These are phyloP conservation scores for Vitis hybrid DNA, from an alignment of 177 flowering plant genomes.

Conservation along the genomic window DNA sequence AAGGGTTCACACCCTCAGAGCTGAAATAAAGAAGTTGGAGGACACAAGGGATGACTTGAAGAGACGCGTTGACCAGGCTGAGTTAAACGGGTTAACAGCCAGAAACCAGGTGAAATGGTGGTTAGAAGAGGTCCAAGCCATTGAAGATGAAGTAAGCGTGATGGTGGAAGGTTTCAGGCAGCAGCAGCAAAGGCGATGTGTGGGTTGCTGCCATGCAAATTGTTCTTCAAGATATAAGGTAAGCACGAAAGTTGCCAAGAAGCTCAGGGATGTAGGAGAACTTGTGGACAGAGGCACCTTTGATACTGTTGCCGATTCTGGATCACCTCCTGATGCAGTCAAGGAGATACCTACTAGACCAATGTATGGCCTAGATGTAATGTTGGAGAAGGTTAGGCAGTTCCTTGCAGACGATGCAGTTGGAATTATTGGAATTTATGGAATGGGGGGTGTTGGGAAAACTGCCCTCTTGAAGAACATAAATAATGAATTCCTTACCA, in stretches of 20 bases:
- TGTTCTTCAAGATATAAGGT: constrained; percentile 15
- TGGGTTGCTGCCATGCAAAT: constrained; percentile 2
- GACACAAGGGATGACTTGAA: constrained; percentile 27
- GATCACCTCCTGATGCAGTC: constrained; percentile 15
- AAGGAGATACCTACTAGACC: constrained; percentile 23
- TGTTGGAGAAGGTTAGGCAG: constrained; percentile 19
- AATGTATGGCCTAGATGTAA: constrained; percentile 18
- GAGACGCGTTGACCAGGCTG: constrained; percentile 16
- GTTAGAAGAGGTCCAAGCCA: constrained; percentile 22
- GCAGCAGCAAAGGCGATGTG: background rate
- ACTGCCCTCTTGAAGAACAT: constrained; percentile 30
- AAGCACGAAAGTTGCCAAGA: constrained; percentile 15
- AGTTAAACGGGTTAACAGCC: constrained; percentile 14
- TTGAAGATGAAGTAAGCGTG: constrained; percentile 21
- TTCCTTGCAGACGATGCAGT: constrained; percentile 26
- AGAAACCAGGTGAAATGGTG: constrained; percentile 25
- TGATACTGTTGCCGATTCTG: constrained; percentile 11
- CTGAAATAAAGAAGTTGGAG: constrained; percentile 21
- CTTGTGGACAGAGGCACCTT: constrained; percentile 19
- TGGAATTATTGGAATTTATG: constrained; percentile 32
- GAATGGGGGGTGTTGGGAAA: constrained; percentile 43
- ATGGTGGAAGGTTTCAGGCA: constrained; percentile 10
- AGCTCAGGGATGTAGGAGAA: constrained; percentile 8
- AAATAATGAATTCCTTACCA: constrained; percentile 25
- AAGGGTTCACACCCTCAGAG: constrained; percentile 4